Conservation (phyloP, 345 rosid genomes). For the Euphorbia tirucalli region DNA sequence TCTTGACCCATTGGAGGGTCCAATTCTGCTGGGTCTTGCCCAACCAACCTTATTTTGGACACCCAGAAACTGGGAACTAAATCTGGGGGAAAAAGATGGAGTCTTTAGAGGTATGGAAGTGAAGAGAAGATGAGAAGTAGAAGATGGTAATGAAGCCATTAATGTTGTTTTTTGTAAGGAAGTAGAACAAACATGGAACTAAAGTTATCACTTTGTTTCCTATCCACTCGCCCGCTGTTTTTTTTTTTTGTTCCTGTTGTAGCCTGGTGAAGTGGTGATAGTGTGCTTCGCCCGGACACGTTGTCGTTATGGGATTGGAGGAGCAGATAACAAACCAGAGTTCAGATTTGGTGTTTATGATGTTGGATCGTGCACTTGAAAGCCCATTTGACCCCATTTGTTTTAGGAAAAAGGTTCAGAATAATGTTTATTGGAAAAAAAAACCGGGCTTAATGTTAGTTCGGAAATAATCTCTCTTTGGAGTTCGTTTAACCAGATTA, state of each 20-base stretch:
- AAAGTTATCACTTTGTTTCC: conserved; percentile 15
- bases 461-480: too few species aligned
- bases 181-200: background rate
- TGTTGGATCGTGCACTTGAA: too few species aligned
- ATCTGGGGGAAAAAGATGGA: conserved; percentile 28
- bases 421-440: too few species aligned
- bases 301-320: background rate
- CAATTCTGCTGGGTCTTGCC: conserved; percentile 39
- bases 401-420: too few species aligned
- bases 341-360: background rate
- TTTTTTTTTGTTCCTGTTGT: background rate
- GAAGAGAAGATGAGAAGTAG: conserved; percentile 31
- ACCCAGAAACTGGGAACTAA: conserved; percentile 59
- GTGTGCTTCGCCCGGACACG: background rate
- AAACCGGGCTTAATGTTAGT: too few species aligned
- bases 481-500: too few species aligned
- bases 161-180: background rate
- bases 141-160: conserved; percentile 27
- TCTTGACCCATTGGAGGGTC: conserved; percentile 75
- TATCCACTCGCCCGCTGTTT: conserved; percentile 9
- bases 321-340: background rate
- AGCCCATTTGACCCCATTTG: too few species aligned
- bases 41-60: conserved; percentile 25
- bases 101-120: conserved; percentile 36
- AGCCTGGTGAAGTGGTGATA: background rate